A percentile compares a stretch with the other conserved stretches of the same genome.
These are phyloP conservation scores for Mycena amicta DNA, from an alignment of 768 basidiomycete species.

Conservation along the genomic window DNA sequence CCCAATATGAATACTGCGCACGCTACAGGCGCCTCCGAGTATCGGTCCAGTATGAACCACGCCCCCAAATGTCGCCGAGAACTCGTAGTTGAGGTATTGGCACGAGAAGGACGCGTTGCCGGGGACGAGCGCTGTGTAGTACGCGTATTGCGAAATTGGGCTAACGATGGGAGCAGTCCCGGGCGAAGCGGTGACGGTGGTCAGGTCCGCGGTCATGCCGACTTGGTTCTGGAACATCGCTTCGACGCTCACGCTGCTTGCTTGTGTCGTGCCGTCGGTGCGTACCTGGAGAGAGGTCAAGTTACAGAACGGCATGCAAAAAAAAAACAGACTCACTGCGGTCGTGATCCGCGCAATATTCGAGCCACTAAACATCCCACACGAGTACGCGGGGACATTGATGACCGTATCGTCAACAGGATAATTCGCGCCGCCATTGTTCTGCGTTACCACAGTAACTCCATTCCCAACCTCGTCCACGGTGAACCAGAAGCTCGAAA, in stretches of 20 bases:
- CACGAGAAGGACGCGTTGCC: conserved; percentile 3
- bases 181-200: conserved; percentile 8
- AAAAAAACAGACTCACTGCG: conserved; percentile 1
- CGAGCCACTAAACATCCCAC: conserved; percentile 5
- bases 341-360: conserved; percentile 11
- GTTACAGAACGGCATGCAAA: background rate
- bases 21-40: conserved; percentile 6
- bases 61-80: conserved; percentile 4
- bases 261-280: conserved; percentile 8
- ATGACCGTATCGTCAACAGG: conserved; percentile 10
- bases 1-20: background rate
- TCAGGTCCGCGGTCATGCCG: conserved; percentile 9
- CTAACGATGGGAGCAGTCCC: conserved; percentile 12
- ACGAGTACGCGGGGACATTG: conserved; percentile 7
- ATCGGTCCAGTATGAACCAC: conserved; percentile 10
- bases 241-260: conserved; percentile 8
- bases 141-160: conserved; percentile 10
- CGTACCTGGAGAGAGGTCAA: conserved; percentile 1
- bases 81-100: conserved; percentile 15
- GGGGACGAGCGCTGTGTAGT: conserved; percentile 10
- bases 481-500: conserved; percentile 17
- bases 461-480: conserved; percentile 14
- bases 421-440: conserved; percentile 16
- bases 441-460: conserved; percentile 7
- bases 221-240: conserved; percentile 10